Evolutionary conservation across 306 rosid genomes (phyloP).

Genomic region (Coriaria nepalensis): DNA sequence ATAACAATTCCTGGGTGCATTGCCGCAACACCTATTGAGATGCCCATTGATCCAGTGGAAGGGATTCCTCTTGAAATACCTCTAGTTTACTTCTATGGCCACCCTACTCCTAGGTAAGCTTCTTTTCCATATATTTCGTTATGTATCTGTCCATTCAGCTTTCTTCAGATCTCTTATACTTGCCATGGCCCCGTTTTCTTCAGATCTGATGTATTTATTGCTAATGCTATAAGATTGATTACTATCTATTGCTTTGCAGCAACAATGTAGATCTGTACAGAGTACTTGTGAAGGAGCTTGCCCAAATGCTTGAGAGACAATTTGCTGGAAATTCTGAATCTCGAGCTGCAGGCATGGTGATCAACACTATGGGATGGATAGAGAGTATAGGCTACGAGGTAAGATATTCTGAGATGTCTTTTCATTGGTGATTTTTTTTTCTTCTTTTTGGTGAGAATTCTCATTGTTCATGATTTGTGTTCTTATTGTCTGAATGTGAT

Average conservation of each 20-base stretch:
- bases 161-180: neutral
- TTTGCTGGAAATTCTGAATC: slow-evolving; percentile 73
- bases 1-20: slow-evolving; percentile 85
- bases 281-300: slow-evolving; percentile 82
- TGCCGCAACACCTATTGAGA: slow-evolving; percentile 90
- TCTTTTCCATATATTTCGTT: neutral
- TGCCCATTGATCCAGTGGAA: slow-evolving; percentile 93
- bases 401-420: slow-evolving; percentile 7
- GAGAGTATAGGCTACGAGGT: slow-evolving; percentile 97
- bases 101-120: slow-evolving; percentile 63
- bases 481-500: slow-evolving; percentile 7
- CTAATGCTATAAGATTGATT: slow-evolving; percentile 16
- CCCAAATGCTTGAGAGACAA: slow-evolving; percentile 73
- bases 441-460: neutral
- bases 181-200: neutral
- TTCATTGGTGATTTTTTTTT: neutral
- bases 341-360: slow-evolving; percentile 92
- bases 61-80: slow-evolving; percentile 95
- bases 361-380: slow-evolving; percentile 99
- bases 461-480: slow-evolving; percentile 9
- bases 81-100: slow-evolving; percentile 82
- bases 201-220: slow-evolving; percentile 1
- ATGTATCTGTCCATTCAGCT: neutral
- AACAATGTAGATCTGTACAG: slow-evolving; percentile 76
- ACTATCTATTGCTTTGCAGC: slow-evolving; percentile 24